Conservation (phyloP, 2,329 filamentous ascomycete species). For the Exophiala oligosperma region DNA sequence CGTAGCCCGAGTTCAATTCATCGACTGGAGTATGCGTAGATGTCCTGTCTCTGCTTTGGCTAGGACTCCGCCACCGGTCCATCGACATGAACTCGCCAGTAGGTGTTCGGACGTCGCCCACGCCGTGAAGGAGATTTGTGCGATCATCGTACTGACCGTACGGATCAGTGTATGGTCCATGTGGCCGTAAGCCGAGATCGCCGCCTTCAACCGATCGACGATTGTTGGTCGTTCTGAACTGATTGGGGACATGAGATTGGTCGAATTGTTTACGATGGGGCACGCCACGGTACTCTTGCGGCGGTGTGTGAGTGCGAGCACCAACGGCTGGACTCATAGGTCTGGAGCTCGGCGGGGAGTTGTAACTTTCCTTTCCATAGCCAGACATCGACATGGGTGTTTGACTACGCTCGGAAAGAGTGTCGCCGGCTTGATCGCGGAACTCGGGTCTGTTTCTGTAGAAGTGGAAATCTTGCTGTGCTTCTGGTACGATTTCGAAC, state of each 20-base stretch:
- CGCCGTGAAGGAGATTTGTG: conserved; percentile 20
- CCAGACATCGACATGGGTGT: conserved; percentile 17
- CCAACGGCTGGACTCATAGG: conserved; percentile 36
- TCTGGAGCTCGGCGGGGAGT: conserved; percentile 34
- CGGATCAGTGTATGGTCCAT: conserved; percentile 22
- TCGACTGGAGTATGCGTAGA: conserved; percentile 12
- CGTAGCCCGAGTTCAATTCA: conserved; percentile 12
- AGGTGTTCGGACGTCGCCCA: conserved; percentile 20
- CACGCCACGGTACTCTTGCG: conserved; percentile 2
- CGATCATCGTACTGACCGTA: conserved; percentile 21
- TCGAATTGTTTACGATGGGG: conserved; percentile 17
- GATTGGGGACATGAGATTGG: conserved; percentile 17
- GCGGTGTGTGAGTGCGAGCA: conserved; percentile 32
- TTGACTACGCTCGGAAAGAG: conserved; percentile 31
- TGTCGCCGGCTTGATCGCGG: conserved; percentile 77
- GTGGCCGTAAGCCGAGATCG: conserved; percentile 10
- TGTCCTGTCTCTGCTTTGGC: conserved; percentile 8
- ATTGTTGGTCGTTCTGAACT: conserved; percentile 5
- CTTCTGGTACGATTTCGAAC: conserved; percentile 88
- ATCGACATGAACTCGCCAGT: conserved; percentile 28
- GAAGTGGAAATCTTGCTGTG: conserved; percentile 83
- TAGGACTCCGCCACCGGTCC: conserved; percentile 20
- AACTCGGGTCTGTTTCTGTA: conserved; percentile 91
- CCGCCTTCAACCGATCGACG: conserved; percentile 7
- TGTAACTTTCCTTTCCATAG: conserved; percentile 40